Evolutionary conservation across 78 protist genomes (phyloP).

Genomic region (Capsaspora owczarzaki): DNA sequence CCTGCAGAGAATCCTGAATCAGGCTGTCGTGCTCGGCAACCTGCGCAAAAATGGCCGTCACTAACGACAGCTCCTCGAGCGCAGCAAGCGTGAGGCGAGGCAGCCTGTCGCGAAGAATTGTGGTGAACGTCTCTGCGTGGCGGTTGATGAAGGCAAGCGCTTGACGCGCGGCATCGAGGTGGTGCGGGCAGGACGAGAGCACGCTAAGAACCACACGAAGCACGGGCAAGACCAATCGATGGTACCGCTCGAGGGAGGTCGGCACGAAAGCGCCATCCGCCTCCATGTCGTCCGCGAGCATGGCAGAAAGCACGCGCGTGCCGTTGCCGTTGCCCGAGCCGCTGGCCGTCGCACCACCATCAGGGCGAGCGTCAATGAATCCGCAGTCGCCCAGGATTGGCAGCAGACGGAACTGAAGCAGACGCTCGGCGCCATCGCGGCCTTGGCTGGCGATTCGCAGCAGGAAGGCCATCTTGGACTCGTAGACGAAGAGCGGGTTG

Average conservation of each 20-base stretch:
- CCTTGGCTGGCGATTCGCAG: not conserved
- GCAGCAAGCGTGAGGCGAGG: not conserved
- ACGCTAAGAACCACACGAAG: not conserved
- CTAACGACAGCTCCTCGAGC: not conserved
- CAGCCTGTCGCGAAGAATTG: not conserved
- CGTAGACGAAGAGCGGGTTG: not conserved
- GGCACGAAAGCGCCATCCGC: not conserved
- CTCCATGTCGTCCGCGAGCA: not conserved
- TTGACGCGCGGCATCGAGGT: not conserved
- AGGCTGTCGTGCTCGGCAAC: not conserved
- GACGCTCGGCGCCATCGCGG: not conserved
- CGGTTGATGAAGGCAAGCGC: not conserved
- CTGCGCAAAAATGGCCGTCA: not conserved
- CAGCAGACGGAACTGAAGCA: not conserved
- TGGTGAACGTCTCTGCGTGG: not conserved
- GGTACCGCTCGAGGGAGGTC: not conserved
- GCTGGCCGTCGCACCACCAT: not conserved
- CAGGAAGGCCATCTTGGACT: not conserved
- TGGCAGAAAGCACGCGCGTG: too few relatives aligned
- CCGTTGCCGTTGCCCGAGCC: not conserved
- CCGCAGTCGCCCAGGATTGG: not conserved
- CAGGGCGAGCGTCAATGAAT: not conserved
- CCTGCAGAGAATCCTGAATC: not conserved
- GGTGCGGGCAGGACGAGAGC: not conserved
- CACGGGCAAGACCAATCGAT: not conserved